Conservation (phyloP, 768 basidiomycete species). For the Pleurotus cornucopiae region DNA sequence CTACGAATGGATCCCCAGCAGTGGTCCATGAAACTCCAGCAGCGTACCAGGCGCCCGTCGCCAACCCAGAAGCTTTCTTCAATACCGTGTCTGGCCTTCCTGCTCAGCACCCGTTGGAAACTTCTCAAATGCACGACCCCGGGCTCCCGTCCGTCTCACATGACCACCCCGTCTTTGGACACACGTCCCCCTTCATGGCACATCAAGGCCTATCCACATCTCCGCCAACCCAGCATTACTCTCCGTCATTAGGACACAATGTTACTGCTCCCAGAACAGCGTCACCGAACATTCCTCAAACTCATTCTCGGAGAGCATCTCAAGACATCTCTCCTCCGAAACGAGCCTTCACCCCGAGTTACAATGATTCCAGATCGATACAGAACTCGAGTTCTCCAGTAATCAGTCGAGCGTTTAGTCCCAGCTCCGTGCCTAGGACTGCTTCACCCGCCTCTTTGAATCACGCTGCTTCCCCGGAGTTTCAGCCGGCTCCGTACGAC, state of each 20-base stretch:
- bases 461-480: background rate
- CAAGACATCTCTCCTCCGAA: background rate
- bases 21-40: no score
- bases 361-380: background rate
- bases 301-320: slow-evolving; percentile 1
- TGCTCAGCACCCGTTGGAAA: no score
- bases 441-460: slow-evolving; percentile 1
- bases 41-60: background rate
- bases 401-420: background rate
- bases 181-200: background rate
- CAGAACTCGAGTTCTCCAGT: background rate
- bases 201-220: background rate
- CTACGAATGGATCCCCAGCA: no score
- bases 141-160: no score
- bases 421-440: background rate
- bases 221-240: background rate
- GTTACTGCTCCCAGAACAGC: background rate
- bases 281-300: background rate
- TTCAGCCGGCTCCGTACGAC: background rate
- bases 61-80: background rate
- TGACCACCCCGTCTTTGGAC: background rate
- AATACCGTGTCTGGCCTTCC: no score
- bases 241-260: background rate
- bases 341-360: background rate
- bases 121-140: no score